Percentiles rank a stretch among this genome's conserved stretches.
phyloP scores from a whole-genome alignment of 768 basidiomycete genomes.

The Amyloporia xantha region DNA sequence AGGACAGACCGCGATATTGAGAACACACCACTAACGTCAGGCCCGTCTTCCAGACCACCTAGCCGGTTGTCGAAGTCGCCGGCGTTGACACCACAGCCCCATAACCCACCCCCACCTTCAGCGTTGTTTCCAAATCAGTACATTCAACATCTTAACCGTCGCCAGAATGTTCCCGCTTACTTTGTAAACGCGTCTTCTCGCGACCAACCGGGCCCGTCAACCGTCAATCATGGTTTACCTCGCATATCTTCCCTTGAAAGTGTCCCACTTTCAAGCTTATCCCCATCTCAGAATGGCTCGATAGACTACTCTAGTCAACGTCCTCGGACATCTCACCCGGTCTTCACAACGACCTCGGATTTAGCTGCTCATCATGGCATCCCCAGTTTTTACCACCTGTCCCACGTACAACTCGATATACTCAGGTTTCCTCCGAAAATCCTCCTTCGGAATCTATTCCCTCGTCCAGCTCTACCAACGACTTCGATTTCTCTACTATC shows the following conservation, averaged over 20 bases:
- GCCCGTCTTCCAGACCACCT: conserved; percentile 21
- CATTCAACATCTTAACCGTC: conserved; percentile 13
- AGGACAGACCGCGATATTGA: conserved; percentile 12
- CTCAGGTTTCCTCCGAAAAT: conserved; percentile 28
- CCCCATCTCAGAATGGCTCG: conserved; percentile 46
- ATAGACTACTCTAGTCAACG: conserved; percentile 48
- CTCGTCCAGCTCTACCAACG: conserved; percentile 26
- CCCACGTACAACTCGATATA: conserved; percentile 51
- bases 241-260: conserved; percentile 38
- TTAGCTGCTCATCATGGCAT: conserved; percentile 76
- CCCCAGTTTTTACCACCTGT: conserved; percentile 60
- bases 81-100: conserved; percentile 4
- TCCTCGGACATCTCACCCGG: conserved; percentile 60
- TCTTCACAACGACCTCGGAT: conserved; percentile 61
- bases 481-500: conserved; percentile 41
- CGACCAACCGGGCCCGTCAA: conserved; percentile 19
- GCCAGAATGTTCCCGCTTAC: conserved; percentile 20
- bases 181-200: conserved; percentile 21
- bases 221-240: conserved; percentile 22
- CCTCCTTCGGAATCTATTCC: conserved; percentile 18
- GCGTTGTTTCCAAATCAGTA: conserved; percentile 22
- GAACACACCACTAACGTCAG: conserved; percentile 21
- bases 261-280: conserved; percentile 44
- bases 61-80: conserved; percentile 13
- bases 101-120: conserved; percentile 13